Evolutionary conservation across 306 rosid genomes (phyloP), one percentile per base, ranked within the genome.

Genomic region (Canavalia gladiata): DNA sequence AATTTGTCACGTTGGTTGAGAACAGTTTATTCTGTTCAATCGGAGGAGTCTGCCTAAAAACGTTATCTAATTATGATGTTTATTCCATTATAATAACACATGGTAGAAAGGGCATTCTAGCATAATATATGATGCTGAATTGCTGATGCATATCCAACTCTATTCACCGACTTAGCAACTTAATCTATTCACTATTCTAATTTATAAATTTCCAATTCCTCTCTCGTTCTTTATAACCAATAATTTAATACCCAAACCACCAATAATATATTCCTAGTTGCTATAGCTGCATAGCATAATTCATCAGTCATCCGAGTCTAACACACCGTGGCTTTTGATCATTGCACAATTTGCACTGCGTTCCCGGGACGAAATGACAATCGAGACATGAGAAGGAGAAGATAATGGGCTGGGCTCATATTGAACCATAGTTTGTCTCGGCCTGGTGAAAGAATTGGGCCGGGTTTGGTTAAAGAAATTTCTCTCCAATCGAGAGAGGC

Each of bases 1-100:
- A 87, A 81, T 84, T 77, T 87, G 82, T 81, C 87, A 41, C 79
- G 87, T 47, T 87, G 87, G 90, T 55, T 84, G 42, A 73, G 79
- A 81, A 73, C 87, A 59, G 65, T 87, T 45, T 83, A 34, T 51
- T 49, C 79, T 67, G 28, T 78, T 74, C 62, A 62, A 60, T 76
- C 58, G 71, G 78, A 80, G 4, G 77, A 83, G n/a, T 83, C 72
- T 51, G 28, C 83, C 62, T 80, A 76, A 65, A 18, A 80, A 41
- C 6, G 58, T 4, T 25, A 18, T 37, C 35, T 66, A 42, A 30
- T 3, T 4, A 2, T 67, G 51, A 47, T 66, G 76, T 45, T 28
- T 42, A 55, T 76, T 13, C 39, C 45, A 39, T 54, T 62, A 13
- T 47, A 43, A 31, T 55, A 42, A 37, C 37, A 13, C 58, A 72